phyloP scores from a whole-genome alignment of 192 early-diverging fungal species.

The Rhizophagus clarus region DNA sequence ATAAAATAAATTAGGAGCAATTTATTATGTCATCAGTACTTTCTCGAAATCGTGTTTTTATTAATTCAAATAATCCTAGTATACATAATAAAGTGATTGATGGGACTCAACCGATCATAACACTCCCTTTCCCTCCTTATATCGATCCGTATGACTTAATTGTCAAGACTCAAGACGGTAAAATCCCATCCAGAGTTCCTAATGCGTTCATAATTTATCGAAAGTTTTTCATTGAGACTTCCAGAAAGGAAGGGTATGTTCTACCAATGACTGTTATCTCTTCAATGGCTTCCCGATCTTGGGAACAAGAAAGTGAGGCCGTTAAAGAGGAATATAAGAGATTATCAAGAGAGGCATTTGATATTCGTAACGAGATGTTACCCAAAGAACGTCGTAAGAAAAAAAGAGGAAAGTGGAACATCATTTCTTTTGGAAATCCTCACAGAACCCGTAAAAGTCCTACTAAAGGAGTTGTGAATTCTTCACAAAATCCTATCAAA shows the following conservation, averaged over 20 bases:
- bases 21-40: background rate
- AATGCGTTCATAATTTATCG: slow-evolving; percentile 13
- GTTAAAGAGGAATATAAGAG: background rate
- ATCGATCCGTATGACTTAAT: slow-evolving; percentile 12
- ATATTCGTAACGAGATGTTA: background rate
- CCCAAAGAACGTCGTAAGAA: background rate
- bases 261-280: slow-evolving; percentile 15
- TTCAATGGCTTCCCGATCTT: background rate
- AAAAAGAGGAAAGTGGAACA: background rate
- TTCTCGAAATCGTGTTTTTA: background rate
- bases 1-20: background rate
- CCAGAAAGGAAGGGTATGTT: background rate
- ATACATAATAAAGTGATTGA: background rate
- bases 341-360: slow-evolving; percentile 6
- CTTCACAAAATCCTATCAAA: too few relatives aligned
- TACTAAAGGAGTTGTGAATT: background rate
- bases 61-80: background rate
- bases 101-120: background rate
- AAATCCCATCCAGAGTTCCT: background rate
- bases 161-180: background rate
- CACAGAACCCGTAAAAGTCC: background rate
- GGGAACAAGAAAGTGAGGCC: background rate
- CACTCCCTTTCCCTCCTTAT: background rate
- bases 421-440: background rate
- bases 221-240: background rate